phyloP scores from a whole-genome alignment of 129 eudicot species.

The Erigeron canadensis region DNA sequence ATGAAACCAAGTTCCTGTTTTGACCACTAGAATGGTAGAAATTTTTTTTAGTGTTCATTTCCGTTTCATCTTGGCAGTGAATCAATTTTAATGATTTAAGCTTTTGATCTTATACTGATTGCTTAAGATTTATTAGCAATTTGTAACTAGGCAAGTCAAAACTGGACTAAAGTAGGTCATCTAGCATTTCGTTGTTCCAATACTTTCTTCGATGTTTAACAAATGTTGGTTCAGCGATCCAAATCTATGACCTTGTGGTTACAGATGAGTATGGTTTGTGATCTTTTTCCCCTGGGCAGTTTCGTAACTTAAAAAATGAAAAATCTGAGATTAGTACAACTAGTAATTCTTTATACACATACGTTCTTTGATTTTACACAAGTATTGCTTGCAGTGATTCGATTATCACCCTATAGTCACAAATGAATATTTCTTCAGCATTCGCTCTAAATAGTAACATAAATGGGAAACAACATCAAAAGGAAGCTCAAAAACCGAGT shows the following conservation, averaged over 20 bases:
- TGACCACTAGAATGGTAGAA: conserved; percentile 23
- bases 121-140: conserved; percentile 5
- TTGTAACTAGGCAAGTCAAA: not conserved
- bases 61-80: not conserved
- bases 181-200: not conserved
- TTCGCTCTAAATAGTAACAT: not conserved
- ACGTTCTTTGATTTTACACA: conserved; percentile 11
- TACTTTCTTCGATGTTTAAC: not conserved
- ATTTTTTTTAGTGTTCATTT: conserved; percentile 9
- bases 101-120: conserved; percentile 1
- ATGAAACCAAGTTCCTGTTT: conserved; percentile 6
- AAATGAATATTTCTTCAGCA: not conserved
- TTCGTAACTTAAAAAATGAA: not conserved
- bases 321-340: not conserved
- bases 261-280: no score
- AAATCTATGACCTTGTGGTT: not conserved
- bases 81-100: not conserved
- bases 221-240: not conserved
- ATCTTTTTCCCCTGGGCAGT: not conserved
- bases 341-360: conserved; percentile 8
- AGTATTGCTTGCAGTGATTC: conserved; percentile 2
- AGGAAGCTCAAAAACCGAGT: not conserved
- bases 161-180: not conserved
- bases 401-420: not conserved
- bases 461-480: not conserved